These are phyloP conservation scores for Leishmania amazonensis DNA, from an alignment of 208 protist genomes.

Conservation along the genomic window DNA sequence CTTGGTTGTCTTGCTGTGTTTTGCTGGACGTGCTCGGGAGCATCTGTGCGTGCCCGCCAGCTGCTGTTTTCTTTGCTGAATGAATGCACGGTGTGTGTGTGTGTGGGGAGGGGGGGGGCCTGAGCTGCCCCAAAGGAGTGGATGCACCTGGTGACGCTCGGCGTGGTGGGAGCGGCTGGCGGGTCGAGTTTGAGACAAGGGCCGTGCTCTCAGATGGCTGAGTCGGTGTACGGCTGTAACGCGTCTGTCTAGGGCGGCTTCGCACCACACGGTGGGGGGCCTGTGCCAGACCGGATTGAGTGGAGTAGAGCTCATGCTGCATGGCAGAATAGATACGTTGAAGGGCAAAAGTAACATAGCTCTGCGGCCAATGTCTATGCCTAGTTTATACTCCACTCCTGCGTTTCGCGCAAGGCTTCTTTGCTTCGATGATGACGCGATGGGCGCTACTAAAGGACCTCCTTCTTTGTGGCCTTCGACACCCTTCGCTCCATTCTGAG, in stretches of 20 bases:
- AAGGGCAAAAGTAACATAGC: neutral
- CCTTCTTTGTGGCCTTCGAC: neutral
- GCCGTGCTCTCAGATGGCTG: neutral
- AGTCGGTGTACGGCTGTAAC: neutral
- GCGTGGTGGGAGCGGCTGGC: neutral
- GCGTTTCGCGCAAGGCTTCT: neutral
- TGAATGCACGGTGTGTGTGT: neutral
- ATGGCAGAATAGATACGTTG: neutral
- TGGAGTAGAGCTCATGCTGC: neutral
- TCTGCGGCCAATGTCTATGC: too few relatives aligned
- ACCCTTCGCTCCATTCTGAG: neutral
- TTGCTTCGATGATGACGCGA: neutral
- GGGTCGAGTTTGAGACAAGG: neutral
- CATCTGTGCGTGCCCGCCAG: neutral
- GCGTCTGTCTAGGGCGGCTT: neutral
- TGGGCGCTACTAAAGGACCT: neutral
- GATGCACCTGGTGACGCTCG: neutral
- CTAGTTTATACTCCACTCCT: neutral
- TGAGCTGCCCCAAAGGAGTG: neutral
- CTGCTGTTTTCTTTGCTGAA: neutral
- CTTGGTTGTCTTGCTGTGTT: neutral
- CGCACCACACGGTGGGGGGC: neutral
- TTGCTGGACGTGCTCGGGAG: neutral
- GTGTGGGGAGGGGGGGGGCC: neutral
- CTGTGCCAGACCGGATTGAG: neutral